These are phyloP conservation scores for Aspergillus latus DNA, from an alignment of 2,329 filamentous ascomycete species.

Conservation along the genomic window DNA sequence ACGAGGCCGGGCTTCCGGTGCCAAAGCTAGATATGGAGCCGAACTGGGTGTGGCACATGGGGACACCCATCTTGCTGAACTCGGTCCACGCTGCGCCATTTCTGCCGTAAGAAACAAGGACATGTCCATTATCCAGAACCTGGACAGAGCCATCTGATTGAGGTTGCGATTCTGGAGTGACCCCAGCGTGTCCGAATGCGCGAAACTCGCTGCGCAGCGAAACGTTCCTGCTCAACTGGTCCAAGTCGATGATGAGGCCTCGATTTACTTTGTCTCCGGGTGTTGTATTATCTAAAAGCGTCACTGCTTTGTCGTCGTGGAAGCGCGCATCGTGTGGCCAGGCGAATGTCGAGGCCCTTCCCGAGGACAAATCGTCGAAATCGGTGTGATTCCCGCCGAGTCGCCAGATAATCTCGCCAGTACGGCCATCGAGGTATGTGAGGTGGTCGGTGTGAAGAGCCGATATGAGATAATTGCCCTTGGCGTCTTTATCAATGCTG, in stretches of 20 bases:
- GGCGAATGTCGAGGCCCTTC: constrained; percentile 48
- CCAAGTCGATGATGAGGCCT: constrained; percentile 47
- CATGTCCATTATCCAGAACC: constrained; percentile 45
- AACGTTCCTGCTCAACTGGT: constrained; percentile 46
- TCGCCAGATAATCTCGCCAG: constrained; percentile 52
- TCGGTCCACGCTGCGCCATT: constrained; percentile 51
- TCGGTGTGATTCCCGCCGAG: constrained; percentile 50
- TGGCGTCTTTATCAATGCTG: constrained; percentile 51
- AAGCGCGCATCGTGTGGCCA: constrained; percentile 57
- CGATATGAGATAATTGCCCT: constrained; percentile 48
- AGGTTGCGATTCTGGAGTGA: constrained; percentile 43
- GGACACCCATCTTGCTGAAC: constrained; percentile 45
- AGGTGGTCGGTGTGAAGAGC: constrained; percentile 39
- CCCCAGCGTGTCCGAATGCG: constrained; percentile 32
- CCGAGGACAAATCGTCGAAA: constrained; percentile 44
- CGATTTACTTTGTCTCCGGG: constrained; percentile 33
- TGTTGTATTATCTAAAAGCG: constrained; percentile 45
- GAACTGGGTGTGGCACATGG: constrained; percentile 57
- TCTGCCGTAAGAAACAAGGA: constrained; percentile 53
- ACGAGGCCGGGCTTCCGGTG: constrained; percentile 47
- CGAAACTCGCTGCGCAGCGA: constrained; percentile 42
- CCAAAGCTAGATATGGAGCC: constrained; percentile 26
- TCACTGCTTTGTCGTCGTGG: constrained; percentile 32
- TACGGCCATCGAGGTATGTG: constrained; percentile 44
- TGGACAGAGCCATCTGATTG: constrained; percentile 48